phyloP scores from a whole-genome alignment of 345 rosid species.

The Corchorus olitorius region DNA sequence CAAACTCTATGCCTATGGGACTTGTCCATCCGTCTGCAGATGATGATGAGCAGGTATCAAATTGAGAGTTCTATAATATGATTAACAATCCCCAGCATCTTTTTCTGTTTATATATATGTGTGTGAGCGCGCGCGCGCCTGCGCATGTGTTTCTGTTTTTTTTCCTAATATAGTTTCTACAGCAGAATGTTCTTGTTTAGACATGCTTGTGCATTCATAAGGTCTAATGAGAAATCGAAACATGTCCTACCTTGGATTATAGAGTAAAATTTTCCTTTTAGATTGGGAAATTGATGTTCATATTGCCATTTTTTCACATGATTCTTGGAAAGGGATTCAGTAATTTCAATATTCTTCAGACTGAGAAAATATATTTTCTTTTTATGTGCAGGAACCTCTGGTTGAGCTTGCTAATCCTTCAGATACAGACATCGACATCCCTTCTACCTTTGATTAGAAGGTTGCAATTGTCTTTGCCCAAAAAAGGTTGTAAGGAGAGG shows the following conservation, averaged over 20 bases:
- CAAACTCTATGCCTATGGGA: constrained; percentile 39
- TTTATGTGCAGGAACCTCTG: constrained; percentile 56
- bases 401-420: constrained; percentile 63
- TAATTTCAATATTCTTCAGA: not conserved
- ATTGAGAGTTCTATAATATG: not conserved
- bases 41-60: constrained; percentile 62
- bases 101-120: not conserved
- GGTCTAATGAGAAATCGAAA: not conserved
- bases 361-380: constrained; percentile 21
- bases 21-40: constrained; percentile 51
- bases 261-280: not conserved
- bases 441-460: constrained; percentile 58
- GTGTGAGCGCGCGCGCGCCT: too few species aligned
- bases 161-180: not conserved
- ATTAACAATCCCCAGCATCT: not conserved
- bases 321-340: not conserved
- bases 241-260: not conserved
- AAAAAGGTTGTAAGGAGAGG: not conserved
- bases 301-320: not conserved
- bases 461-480: constrained; percentile 24
- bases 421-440: constrained; percentile 58
- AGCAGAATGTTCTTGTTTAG: not conserved
- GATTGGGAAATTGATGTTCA: not conserved
- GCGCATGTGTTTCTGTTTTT: not conserved
- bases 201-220: not conserved